A percentile compares a stretch with the other conserved stretches of the same genome.
Conservation (phyloP, 306 rosid genomes). For the Trifolium subterraneum region DNA sequence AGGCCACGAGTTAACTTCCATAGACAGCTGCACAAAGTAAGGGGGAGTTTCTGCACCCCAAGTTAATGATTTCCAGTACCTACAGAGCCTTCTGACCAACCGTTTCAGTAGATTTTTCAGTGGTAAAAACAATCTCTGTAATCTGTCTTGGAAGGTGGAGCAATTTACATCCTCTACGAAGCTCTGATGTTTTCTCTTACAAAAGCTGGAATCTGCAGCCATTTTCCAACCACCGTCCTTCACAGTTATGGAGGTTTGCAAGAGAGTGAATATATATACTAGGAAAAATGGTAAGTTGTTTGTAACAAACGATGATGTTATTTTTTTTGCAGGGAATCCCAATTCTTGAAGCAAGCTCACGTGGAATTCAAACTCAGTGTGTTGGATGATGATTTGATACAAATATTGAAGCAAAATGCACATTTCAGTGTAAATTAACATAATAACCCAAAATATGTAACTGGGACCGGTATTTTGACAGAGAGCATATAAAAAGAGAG, state of each 20-base stretch:
- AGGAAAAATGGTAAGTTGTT: slow-evolving; percentile 79
- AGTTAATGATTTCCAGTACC: slow-evolving; percentile 89
- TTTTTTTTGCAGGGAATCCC: slow-evolving; percentile 79
- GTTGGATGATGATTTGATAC: slow-evolving; percentile 85
- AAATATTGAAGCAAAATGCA: slow-evolving; percentile 84
- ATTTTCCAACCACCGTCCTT: slow-evolving; percentile 82
- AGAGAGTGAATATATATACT: slow-evolving; percentile 80
- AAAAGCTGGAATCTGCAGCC: slow-evolving; percentile 56
- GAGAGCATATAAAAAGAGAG: slow-evolving; percentile 85
- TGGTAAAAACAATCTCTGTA: slow-evolving; percentile 40
- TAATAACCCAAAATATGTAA: slow-evolving; percentile 79
- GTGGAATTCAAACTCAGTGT: slow-evolving; percentile 62
- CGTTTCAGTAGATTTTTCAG: slow-evolving; percentile 50
- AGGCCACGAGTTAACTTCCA: slow-evolving; percentile 82
- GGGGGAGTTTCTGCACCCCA: slow-evolving; percentile 91
- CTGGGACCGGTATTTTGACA: slow-evolving; percentile 86
- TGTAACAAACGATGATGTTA: slow-evolving; percentile 75
- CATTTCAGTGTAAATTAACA: slow-evolving; percentile 83
- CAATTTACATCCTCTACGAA: slow-evolving; percentile 46
- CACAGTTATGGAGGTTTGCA: slow-evolving; percentile 86
- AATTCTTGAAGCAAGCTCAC: slow-evolving; percentile 65
- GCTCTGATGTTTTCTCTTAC: slow-evolving; percentile 53
- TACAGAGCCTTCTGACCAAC: slow-evolving; percentile 57
- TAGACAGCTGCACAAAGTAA: slow-evolving; percentile 85
- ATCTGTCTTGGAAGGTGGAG: slow-evolving; percentile 40